Base-by-base conservation (phyloP, 1,284 basidiomycete genomes). In the Boletellus deceptivus region DNA sequence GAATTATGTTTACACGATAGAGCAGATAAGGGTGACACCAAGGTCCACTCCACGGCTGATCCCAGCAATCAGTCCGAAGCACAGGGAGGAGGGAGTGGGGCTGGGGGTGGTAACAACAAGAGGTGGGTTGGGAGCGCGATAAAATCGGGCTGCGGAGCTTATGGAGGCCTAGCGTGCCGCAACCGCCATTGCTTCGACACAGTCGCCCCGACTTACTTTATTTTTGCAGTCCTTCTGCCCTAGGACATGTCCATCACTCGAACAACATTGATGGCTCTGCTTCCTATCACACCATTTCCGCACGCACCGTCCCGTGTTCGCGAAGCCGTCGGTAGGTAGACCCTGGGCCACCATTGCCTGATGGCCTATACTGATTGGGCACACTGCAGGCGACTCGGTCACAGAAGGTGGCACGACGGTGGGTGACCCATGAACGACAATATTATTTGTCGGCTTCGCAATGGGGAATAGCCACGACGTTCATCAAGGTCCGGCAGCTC, bases 1-100 rank as follows among this genome's bases (percentile, higher is more conserved):
- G 56, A 64, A 49, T 70, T 68, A 67, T 68, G 57, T 45, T 69
- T 68, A 67, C 60, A 68, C 65, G 44, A 61, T 36, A 70, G 47
- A 67, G 53, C n/a, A 61, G 46, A 1, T 4, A 40, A 53, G 61
- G 43, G 65, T 67, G 68, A 67, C 64, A 56, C 67, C 62, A 65
- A 48, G 41, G 52, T 56, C 54, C 50, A 56, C 25, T 50, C 44
- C 47, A 39, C 35, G 45, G 40, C 33, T 55, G 48, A 53, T 43
- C 25, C 46, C 43, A 55, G 50, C 48, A 45, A 27, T 20, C 13
- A 3, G 42, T 46, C 58, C 52, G 55, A 24, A 25, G 40, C 3
- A n/a, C 1, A 43, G 22, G 20, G 27, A 13, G 16, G 9, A 17
- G n/a, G 33, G 10, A 10, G 11, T n/a, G 27, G 11, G 35, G 22